A percentile compares a stretch with the other conserved stretches of the same genome.
Evolutionary conservation across 2,329 filamentous ascomycete genomes (phyloP).

Genomic region (Emergomyces pasteurianus): DNA sequence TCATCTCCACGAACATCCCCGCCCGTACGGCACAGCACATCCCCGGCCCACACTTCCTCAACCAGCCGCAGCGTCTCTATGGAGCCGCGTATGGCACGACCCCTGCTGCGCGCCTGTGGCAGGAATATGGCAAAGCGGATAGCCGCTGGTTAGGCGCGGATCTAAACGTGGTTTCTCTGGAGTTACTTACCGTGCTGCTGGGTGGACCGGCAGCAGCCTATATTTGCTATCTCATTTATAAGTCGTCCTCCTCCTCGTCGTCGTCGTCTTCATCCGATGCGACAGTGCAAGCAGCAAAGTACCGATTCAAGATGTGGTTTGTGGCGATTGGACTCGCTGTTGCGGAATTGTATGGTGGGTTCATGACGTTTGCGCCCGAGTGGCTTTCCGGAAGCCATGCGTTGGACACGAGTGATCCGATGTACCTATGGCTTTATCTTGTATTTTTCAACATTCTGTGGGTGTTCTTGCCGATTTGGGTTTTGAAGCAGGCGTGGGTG

Average conservation of each 20-base stretch:
- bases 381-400: constrained; percentile 49
- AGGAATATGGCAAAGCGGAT: constrained; percentile 56
- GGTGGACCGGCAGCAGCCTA: constrained; percentile 47
- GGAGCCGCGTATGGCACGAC: constrained; percentile 46
- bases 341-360: constrained; percentile 52
- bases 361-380: constrained; percentile 55
- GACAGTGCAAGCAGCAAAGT: constrained; percentile 23
- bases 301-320: constrained; percentile 37
- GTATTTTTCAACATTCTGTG: constrained; percentile 54
- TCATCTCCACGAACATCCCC: constrained; percentile 44
- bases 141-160: constrained; percentile 49
- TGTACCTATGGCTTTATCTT: constrained; percentile 53
- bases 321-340: constrained; percentile 48
- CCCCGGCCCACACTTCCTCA: constrained; percentile 39
- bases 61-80: constrained; percentile 42
- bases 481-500: constrained; percentile 40
- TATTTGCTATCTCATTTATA: constrained; percentile 42
- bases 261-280: constrained; percentile 5
- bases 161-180: constrained; percentile 46
- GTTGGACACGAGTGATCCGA: constrained; percentile 47
- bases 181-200: constrained; percentile 49
- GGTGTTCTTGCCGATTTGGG: constrained; percentile 49
- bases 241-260: constrained; percentile 7
- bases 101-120: constrained; percentile 47
- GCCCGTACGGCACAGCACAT: constrained; percentile 13